phyloP scores from a whole-genome alignment of 495 filamentous ascomycete species.

The Beverwykella pulmonaria region DNA sequence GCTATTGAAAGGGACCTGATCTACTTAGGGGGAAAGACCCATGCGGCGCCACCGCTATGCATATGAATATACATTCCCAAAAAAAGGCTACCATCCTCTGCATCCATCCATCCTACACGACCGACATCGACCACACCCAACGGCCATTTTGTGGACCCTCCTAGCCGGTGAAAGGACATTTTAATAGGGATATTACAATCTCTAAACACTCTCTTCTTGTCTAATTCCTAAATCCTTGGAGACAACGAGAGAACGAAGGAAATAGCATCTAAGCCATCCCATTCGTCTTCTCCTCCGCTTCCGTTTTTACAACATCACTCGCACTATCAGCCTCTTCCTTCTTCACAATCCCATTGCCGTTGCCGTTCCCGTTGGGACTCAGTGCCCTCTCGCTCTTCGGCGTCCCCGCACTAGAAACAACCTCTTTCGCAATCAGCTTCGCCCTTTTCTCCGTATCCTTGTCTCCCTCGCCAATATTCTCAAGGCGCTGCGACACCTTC shows the following conservation, averaged over 20 bases:
- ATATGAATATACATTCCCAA: background rate
- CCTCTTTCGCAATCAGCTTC: conserved; percentile 25
- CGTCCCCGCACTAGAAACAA: conserved; percentile 10
- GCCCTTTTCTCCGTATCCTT: conserved; percentile 14
- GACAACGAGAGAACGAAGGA: background rate
- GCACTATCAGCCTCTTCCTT: too few species aligned
- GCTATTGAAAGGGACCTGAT: background rate
- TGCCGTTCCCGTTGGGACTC: background rate
- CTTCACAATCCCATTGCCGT: background rate
- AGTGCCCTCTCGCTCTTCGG: conserved; percentile 4
- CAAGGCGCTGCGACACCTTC: conserved; percentile 21
- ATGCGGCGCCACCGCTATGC: conserved; percentile 6
- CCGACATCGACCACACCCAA: too few species aligned
- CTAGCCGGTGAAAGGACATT: too few species aligned
- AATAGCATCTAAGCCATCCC: background rate
- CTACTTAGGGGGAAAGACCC: background rate
- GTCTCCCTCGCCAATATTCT: conserved; percentile 21
- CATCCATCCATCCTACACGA: too few species aligned
- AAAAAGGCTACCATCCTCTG: background rate
- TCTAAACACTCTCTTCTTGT: too few species aligned
- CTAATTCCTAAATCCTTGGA: too few species aligned
- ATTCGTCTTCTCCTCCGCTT: background rate
- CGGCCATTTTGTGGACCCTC: too few species aligned
- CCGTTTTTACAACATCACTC: background rate
- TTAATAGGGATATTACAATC: too few species aligned